Percentiles rank a stretch among this genome's conserved stretches.
These are phyloP conservation scores for Leucoagaricus sp. DNA, from an alignment of 1,284 basidiomycete genomes.

Conservation along the genomic window DNA sequence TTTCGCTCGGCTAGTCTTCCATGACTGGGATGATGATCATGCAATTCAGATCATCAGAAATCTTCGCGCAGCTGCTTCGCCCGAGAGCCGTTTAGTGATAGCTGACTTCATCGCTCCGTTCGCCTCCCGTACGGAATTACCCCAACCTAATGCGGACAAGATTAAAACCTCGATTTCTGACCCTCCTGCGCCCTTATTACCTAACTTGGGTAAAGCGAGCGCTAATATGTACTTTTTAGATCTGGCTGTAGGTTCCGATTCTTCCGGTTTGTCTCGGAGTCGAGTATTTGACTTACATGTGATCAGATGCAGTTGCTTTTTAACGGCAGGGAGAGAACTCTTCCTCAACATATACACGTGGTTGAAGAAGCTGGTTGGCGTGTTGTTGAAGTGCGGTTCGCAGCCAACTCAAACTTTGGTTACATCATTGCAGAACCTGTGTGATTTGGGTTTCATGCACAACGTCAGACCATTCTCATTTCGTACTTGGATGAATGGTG, in stretches of 20 bases:
- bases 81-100: slow-evolving; percentile 35
- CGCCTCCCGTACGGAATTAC: slow-evolving; percentile 27
- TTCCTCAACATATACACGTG: slow-evolving; percentile 11
- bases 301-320: slow-evolving; percentile 12
- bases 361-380: slow-evolving; percentile 8
- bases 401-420: slow-evolving; percentile 9
- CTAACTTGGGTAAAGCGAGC: slow-evolving; percentile 70
- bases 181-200: slow-evolving; percentile 57
- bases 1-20: slow-evolving; percentile 33
- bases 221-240: slow-evolving; percentile 74
- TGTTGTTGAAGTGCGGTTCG: slow-evolving; percentile 4
- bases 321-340: slow-evolving; percentile 12
- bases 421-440: slow-evolving; percentile 9
- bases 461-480: too few species aligned
- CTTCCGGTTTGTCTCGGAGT: neutral
- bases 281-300: neutral
- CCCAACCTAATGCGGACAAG: slow-evolving; percentile 6
- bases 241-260: slow-evolving; percentile 58
- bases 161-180: neutral
- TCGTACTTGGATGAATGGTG: too few species aligned
- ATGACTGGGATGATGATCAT: slow-evolving; percentile 37
- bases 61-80: slow-evolving; percentile 31
- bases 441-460: neutral
- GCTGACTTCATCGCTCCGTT: slow-evolving; percentile 34
- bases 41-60: slow-evolving; percentile 28